Evolutionary conservation across 176 grass and related monocot species (phyloP).

Genomic region (Oryza brachyantha): DNA sequence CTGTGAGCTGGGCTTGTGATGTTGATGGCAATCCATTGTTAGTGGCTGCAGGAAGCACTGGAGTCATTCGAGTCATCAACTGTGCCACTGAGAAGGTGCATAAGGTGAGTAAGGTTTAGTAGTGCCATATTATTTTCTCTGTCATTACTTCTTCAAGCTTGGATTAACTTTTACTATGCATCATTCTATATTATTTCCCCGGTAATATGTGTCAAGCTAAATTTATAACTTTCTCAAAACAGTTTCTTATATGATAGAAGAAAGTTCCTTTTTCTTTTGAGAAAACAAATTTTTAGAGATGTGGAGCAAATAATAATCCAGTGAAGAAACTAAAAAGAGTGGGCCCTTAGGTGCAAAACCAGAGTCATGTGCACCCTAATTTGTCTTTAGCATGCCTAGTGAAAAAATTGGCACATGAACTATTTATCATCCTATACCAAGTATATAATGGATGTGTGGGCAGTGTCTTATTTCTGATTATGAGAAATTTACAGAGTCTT

Average conservation of each 20-base stretch:
- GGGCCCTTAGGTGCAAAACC: too few species aligned
- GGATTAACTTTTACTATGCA: neutral
- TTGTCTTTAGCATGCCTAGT: neutral
- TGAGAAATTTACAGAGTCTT: slow-evolving; percentile 61
- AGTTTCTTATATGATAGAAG: too few species aligned
- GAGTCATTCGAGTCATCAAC: slow-evolving; percentile 79
- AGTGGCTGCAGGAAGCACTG: slow-evolving; percentile 73
- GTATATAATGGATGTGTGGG: neutral
- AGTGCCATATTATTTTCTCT: neutral
- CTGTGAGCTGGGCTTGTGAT: slow-evolving; percentile 84
- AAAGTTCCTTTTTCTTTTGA: too few species aligned
- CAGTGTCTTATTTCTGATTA: slow-evolving; percentile 14
- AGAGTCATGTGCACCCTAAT: neutral
- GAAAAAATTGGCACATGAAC: neutral
- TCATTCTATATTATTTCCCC: neutral
- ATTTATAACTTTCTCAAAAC: neutral
- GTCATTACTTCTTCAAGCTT: neutral
- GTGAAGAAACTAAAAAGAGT: too few species aligned
- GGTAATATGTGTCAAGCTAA: neutral
- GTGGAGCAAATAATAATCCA: too few species aligned
- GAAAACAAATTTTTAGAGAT: too few species aligned
- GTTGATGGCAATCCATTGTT: slow-evolving; percentile 62
- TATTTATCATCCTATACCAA: slow-evolving; percentile 10
- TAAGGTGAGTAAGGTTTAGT: slow-evolving; percentile 73
- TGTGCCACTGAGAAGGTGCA: slow-evolving; percentile 68